Conservation (phyloP, 495 filamentous ascomycete genomes). For the Xylaria acuta region DNA sequence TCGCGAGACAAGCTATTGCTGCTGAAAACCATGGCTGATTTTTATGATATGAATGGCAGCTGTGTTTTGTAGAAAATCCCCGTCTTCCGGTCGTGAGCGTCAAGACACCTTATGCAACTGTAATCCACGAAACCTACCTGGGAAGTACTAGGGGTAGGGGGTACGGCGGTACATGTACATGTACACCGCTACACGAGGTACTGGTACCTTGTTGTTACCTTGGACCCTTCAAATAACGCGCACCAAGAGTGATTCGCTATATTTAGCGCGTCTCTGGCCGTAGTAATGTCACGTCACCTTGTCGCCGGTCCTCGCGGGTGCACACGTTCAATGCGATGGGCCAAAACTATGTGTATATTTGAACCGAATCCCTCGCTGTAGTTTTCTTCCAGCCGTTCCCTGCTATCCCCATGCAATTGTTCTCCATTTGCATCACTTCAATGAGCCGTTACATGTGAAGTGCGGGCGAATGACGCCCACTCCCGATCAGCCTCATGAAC, state of each 20-base stretch:
- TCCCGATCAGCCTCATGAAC: constrained; percentile 32
- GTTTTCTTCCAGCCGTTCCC: background rate
- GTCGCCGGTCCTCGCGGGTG: background rate
- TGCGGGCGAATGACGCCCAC: constrained; percentile 18
- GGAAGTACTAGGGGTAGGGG: no score
- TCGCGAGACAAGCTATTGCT: constrained; percentile 12
- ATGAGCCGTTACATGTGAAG: constrained; percentile 13
- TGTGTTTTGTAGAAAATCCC: background rate
- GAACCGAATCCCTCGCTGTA: background rate
- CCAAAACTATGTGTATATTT: background rate
- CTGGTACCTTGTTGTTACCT: no score
- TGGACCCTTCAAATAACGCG: background rate
- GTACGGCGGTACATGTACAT: no score
- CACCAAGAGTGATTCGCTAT: background rate
- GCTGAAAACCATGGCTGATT: background rate
- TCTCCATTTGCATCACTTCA: constrained; percentile 7
- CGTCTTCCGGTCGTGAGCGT: background rate
- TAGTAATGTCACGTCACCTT: background rate
- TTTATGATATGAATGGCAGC: background rate
- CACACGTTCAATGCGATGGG: background rate
- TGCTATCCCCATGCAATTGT: background rate
- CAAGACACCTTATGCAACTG: background rate
- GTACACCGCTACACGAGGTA: no score
- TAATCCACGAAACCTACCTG: background rate
- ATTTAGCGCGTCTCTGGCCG: background rate